Base-by-base conservation (phyloP, 495 filamentous ascomycete genomes). In the Xylaria nigripes region DNA sequence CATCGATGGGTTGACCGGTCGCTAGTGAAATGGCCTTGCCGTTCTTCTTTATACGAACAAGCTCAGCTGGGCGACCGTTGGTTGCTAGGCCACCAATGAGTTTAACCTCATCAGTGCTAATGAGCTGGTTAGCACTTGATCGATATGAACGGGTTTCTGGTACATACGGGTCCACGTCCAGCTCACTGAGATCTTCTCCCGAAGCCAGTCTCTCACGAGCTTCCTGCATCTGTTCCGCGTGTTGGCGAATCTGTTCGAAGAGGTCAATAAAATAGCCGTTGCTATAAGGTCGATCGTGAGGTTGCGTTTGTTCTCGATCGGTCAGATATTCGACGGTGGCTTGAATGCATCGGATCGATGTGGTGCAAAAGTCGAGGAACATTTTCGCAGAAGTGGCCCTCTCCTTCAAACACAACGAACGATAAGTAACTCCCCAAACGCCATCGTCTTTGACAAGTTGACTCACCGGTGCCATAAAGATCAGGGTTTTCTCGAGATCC, bases 231-330 rank as follows among this genome's bases (percentile, higher is more conserved):
- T 78, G 74, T 53, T 73, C 68, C 32, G 85, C 86, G 77, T 88
- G 87, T 51, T 83, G 80, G 62, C 81, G 80, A 50, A 88, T 85
- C 81, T 95, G 89, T 60, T 88, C 86, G 63, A 91, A 79, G 50
- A 95, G 84, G 74, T 97, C 92, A 65, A 95, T 82, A 62, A 96
- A 96, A 74, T 97, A 97, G 56, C 83, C 84, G 76, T 84, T 86
- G 79, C 81, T 89, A 74, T 96, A 97, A 30, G 88, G 89, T 52
- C 83, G 82, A 67, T 97, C 92, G 66, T 81, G 71, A 40, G 87
- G 85, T 57, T 86, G 80, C 42, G 83, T 85, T 65, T 87, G 83
- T 67, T 97, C 92, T 56, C 81, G 81, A 61, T 89, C 88, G 73
- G 79, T 83, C 16, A 95, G 75, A 67, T 82, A 81, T 61, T 86